A percentile compares a stretch with the other conserved stretches of the same genome.
These are phyloP conservation scores for Letharia columbiana DNA, from an alignment of 495 filamentous ascomycete species.

Conservation along the genomic window DNA sequence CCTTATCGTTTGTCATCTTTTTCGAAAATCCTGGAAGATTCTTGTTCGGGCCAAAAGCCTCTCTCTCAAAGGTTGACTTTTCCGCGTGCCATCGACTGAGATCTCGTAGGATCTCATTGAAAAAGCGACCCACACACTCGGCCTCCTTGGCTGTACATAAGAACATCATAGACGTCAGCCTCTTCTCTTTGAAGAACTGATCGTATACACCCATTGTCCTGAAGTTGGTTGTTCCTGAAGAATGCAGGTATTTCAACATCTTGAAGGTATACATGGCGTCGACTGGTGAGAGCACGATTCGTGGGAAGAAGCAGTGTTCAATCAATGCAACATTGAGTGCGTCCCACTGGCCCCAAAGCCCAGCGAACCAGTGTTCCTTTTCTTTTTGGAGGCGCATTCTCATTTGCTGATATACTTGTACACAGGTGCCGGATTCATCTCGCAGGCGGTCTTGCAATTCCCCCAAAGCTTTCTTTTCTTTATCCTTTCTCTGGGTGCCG, in stretches of 20 bases:
- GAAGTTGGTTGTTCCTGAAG: conserved; percentile 73
- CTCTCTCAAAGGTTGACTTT: conserved; percentile 65
- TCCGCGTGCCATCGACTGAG: conserved; percentile 77
- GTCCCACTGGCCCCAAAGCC: conserved; percentile 52
- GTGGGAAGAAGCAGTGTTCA: conserved; percentile 83
- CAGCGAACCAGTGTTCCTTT: conserved; percentile 70
- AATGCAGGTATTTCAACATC: conserved; percentile 79
- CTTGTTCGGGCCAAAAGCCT: conserved; percentile 57
- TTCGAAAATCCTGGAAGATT: conserved; percentile 63
- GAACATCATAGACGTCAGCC: conserved; percentile 73
- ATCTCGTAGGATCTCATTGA: conserved; percentile 70
- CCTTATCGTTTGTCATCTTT: conserved; percentile 50
- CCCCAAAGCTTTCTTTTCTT: conserved; percentile 50
- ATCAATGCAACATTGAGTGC: conserved; percentile 65
- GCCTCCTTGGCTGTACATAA: conserved; percentile 82
- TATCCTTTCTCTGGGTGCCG: conserved; percentile 49
- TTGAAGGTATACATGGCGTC: conserved; percentile 83
- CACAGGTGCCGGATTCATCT: conserved; percentile 60
- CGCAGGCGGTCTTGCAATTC: conserved; percentile 54
- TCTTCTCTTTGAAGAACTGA: conserved; percentile 70
- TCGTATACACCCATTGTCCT: conserved; percentile 77
- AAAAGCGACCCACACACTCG: conserved; percentile 80
- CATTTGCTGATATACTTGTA: conserved; percentile 54
- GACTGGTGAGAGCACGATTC: conserved; percentile 69
- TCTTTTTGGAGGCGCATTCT: conserved; percentile 60